Evolutionary conservation across 306 rosid genomes (phyloP), one percentile per base, ranked within the genome.

Genomic region (Psophocarpus tetragonolobus): DNA sequence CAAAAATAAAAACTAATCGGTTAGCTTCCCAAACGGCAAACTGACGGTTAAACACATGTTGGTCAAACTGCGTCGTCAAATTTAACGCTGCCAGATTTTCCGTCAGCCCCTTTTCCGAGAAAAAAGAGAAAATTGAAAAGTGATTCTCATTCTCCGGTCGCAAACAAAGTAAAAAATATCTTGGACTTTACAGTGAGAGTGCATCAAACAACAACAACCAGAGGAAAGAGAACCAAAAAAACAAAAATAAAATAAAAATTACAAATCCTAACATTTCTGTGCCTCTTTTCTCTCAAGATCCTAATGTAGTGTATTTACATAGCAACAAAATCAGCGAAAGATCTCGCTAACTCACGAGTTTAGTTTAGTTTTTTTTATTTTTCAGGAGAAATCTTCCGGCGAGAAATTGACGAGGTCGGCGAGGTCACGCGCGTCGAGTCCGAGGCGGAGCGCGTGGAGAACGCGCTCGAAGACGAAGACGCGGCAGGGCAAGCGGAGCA

Each of bases 381-480:
- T 2, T 68, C 60, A 82, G 42, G 26, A 80, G 29, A 80, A 62
- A 27, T 88, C 84, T 7, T 77, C 91, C 11, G 93, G 50, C 64
- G 80, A 44, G 4, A 81, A 87, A 44, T 54, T 82, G 51, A 92
- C 83, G 42, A 94, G 87, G 26, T 89, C 92, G 8, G 54, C 78
- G 54, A 90, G 74, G 64, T 86, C 84, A 26, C 81, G 87, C 48
- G 93, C 83, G 69, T 80, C 88, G 21, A 42, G 75, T 1, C 97
- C 97, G 11, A 85, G 89, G 0, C 88, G 81, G 20, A 94, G 87
- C 9, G 97, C 90, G 44, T 92, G 90, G 1, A 94, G 93, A 0
- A 94, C 91, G 44, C 97, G 97, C 83, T 94, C 97, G 42, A 94
- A 94, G 53, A 89, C 85, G 39, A 84, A 61, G 18, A 95, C 97